Percentiles rank a stretch among this genome's conserved stretches.
phyloP scores from a whole-genome alignment of 352 stramenopile species.

The Phytophthora constricta region DNA sequence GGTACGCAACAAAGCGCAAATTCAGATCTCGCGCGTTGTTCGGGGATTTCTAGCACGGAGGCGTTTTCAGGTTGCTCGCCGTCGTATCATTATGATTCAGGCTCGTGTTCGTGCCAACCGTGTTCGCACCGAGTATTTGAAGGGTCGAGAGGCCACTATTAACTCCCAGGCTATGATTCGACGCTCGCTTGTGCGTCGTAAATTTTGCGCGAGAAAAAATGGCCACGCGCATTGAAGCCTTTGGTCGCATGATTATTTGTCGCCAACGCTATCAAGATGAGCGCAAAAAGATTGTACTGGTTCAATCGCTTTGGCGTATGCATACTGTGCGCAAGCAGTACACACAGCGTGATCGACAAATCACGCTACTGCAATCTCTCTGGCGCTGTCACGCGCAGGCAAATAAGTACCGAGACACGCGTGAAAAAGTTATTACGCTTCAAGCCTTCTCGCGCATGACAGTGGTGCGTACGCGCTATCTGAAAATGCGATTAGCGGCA shows the following conservation, averaged over 20 bases:
- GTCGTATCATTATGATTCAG: slow-evolving; percentile 88
- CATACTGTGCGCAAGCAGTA: slow-evolving; percentile 67
- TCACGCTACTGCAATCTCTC: slow-evolving; percentile 81
- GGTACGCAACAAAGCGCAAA: slow-evolving; percentile 80
- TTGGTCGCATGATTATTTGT: slow-evolving; percentile 84
- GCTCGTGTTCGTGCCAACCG: slow-evolving; percentile 86
- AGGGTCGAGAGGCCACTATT: slow-evolving; percentile 86
- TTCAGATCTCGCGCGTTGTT: slow-evolving; percentile 73
- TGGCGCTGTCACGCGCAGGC: slow-evolving; percentile 76
- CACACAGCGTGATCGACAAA: slow-evolving; percentile 47
- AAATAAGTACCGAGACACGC: slow-evolving; percentile 60
- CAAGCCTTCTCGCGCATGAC: slow-evolving; percentile 77
- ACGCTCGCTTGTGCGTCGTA: slow-evolving; percentile 73
- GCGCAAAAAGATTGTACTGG: slow-evolving; percentile 70
- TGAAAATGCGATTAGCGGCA: slow-evolving; percentile 56
- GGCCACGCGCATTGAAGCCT: slow-evolving; percentile 84
- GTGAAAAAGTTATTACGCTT: slow-evolving; percentile 67
- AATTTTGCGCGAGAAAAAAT: slow-evolving; percentile 88
- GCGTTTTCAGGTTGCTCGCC: slow-evolving; percentile 55
- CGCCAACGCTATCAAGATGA: slow-evolving; percentile 67
- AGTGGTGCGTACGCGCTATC: slow-evolving; percentile 55
- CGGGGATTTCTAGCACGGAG: slow-evolving; percentile 75
- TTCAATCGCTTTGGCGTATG: slow-evolving; percentile 87
- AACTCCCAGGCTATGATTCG: slow-evolving; percentile 91
- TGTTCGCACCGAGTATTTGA: slow-evolving; percentile 88